phyloP scores from a whole-genome alignment of 768 basidiomycete genomes.

The Termitomyces sp. region DNA sequence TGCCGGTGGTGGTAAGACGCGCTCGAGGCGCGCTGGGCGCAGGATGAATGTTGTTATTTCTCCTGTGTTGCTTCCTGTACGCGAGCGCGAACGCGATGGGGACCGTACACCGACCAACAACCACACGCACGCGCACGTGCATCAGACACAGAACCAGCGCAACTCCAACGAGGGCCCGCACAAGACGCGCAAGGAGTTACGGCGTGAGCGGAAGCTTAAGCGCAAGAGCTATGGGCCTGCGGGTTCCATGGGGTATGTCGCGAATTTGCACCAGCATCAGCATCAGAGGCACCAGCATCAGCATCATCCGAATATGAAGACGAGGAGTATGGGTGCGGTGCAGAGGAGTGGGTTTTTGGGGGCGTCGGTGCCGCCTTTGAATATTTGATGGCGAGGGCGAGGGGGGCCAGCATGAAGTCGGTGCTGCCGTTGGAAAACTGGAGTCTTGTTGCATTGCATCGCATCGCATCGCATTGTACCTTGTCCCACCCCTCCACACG shows the following conservation, averaged over 20 bases:
- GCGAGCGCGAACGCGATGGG: constrained; percentile 34
- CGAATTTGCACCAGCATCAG: constrained; percentile 40
- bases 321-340: constrained; percentile 15
- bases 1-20: too few species aligned
- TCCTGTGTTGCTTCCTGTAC: constrained; percentile 46
- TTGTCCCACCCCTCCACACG: background rate
- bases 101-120: constrained; percentile 49
- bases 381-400: constrained; percentile 11
- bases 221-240: constrained; percentile 45
- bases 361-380: constrained; percentile 18
- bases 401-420: too few species aligned
- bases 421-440: too few species aligned
- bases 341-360: constrained; percentile 16
- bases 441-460: background rate
- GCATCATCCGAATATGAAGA: constrained; percentile 23
- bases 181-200: constrained; percentile 59
- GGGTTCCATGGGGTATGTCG: too few species aligned
- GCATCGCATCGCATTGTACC: background rate
- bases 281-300: constrained; percentile 34
- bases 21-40: constrained; percentile 24
- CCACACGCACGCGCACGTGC: constrained; percentile 13
- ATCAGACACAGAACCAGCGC: constrained; percentile 28
- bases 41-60: constrained; percentile 35
- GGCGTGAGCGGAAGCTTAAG: constrained; percentile 65
- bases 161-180: constrained; percentile 32